phyloP scores from a whole-genome alignment of 2,329 filamentous ascomycete species.

The Ceratocystiopsis brevicomis region DNA sequence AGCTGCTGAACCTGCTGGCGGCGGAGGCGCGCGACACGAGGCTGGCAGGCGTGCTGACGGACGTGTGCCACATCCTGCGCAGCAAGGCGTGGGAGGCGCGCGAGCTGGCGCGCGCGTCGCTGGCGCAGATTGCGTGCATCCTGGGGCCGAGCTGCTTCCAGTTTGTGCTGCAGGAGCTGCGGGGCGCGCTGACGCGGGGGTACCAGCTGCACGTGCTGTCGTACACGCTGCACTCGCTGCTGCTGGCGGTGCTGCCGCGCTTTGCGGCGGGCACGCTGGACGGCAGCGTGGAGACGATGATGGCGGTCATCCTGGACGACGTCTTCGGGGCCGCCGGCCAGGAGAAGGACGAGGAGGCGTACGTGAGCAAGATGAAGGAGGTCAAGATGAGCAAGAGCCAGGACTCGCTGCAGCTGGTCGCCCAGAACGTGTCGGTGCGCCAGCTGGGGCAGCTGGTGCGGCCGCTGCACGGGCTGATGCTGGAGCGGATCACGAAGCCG shows the following conservation, averaged over 20 bases:
- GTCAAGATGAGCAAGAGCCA: conserved; percentile 96
- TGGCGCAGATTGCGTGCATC: conserved; percentile 64
- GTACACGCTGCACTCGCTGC: conserved; percentile 81
- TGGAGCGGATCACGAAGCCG: conserved; percentile 66
- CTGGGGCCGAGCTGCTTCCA: conserved; percentile 70
- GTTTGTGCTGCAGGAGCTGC: conserved; percentile 83
- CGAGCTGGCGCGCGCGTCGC: conserved; percentile 76
- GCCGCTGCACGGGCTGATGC: conserved; percentile 58
- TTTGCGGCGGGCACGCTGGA: conserved; percentile 72
- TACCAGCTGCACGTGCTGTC: conserved; percentile 92
- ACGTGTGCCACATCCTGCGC: conserved; percentile 81
- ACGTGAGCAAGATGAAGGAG: conserved; percentile 89
- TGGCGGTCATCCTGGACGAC: conserved; percentile 86
- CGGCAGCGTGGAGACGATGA: conserved; percentile 62
- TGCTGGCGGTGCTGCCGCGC: conserved; percentile 54
- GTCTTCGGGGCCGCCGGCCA: conserved; percentile 84
- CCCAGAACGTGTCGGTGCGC: conserved; percentile 59
- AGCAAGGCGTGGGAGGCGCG: conserved; percentile 77
- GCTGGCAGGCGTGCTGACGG: conserved; percentile 68
- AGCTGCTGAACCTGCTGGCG: conserved; percentile 67
- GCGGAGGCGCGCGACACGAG: conserved; percentile 51
- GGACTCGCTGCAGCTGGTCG: conserved; percentile 87
- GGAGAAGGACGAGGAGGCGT: conserved; percentile 93
- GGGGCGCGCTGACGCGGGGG: conserved; percentile 62
- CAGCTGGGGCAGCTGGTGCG: conserved; percentile 57